Evolutionary conservation across 2,329 filamentous ascomycete genomes (phyloP).

Genomic region (Harringtonia aguacate): DNA sequence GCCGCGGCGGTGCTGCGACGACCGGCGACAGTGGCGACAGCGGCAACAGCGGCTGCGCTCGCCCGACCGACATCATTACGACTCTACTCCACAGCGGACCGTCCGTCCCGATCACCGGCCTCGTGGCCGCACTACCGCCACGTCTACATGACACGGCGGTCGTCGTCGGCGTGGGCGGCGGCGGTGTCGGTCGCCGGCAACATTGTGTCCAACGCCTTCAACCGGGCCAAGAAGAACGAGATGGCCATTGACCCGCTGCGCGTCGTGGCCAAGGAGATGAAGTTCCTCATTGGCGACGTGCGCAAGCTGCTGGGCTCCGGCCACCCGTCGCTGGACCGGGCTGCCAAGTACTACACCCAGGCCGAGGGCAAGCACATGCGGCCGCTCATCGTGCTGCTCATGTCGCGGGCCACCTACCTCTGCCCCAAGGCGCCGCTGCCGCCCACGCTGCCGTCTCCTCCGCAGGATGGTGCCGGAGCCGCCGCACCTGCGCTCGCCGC

Average conservation of each 20-base stretch:
- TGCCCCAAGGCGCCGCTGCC: constrained; percentile 45
- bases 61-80: too few relatives aligned
- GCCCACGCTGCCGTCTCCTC: constrained; percentile 4
- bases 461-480: too few relatives aligned
- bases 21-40: too few relatives aligned
- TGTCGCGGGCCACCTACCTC: constrained; percentile 86
- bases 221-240: constrained; percentile 48
- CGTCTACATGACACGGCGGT: background rate
- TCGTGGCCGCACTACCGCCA: background rate
- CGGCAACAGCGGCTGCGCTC: too few relatives aligned
- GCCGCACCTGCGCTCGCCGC: background rate
- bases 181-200: constrained; percentile 61
- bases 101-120: background rate
- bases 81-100: background rate
- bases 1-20: background rate
- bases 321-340: constrained; percentile 86
- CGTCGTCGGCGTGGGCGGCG: constrained; percentile 61
- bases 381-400: constrained; percentile 87
- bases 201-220: constrained; percentile 58
- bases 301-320: constrained; percentile 86
- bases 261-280: constrained; percentile 92
- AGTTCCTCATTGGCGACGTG: constrained; percentile 89
- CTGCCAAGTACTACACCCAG: constrained; percentile 96
- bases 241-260: constrained; percentile 80
- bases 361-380: constrained; percentile 95